Conservation (phyloP, 768 basidiomycete species). For the Calocybe gangraenosa region DNA sequence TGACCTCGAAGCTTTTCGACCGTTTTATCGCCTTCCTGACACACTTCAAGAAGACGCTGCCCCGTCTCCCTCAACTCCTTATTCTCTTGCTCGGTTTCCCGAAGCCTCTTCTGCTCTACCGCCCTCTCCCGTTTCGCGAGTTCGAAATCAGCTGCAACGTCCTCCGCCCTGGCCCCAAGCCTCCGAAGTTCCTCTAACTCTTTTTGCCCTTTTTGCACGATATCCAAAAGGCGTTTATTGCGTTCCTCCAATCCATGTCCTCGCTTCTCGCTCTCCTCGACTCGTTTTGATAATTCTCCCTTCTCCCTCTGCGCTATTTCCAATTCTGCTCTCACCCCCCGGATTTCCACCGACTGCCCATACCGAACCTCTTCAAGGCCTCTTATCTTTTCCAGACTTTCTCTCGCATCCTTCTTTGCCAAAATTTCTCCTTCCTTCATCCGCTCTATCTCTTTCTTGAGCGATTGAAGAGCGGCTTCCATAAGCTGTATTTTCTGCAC, state of each 20-base stretch:
- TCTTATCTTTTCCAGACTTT: neutral
- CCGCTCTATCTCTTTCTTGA: neutral
- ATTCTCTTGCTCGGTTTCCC: neutral
- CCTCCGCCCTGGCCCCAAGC: neutral
- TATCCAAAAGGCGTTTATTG: neutral
- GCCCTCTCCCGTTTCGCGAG: neutral
- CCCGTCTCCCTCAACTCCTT: neutral
- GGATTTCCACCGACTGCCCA: neutral
- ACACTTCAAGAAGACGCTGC: neutral
- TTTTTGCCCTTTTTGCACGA: neutral
- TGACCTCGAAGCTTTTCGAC: neutral
- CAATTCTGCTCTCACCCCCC: neutral
- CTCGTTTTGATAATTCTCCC: neutral
- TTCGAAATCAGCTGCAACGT: neutral
- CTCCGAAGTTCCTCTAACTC: neutral
- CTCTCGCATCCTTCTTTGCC: neutral
- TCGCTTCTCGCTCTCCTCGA: constrained; percentile 1
- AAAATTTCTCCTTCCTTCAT: neutral
- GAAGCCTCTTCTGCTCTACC: neutral
- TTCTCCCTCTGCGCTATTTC: neutral
- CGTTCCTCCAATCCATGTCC: neutral
- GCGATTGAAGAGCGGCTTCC: neutral
- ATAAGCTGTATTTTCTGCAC: neutral
- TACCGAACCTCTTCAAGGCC: neutral
- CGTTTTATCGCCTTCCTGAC: neutral